These are phyloP conservation scores for Antrodiella citrinella DNA, from an alignment of 768 basidiomycete genomes.

Conservation along the genomic window DNA sequence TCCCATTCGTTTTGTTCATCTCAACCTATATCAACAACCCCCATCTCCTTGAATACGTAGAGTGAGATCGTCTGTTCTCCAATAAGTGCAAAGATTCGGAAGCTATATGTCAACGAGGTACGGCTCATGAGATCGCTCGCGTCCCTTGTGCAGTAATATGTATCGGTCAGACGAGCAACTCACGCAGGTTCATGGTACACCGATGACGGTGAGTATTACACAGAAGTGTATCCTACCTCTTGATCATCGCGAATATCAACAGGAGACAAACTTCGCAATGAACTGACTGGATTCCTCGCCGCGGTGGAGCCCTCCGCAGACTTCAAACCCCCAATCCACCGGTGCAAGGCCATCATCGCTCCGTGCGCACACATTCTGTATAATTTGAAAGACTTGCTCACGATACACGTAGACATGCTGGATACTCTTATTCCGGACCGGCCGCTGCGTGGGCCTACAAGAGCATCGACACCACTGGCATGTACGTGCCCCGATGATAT, in stretches of 20 bases:
- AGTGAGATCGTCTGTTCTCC: too few species aligned
- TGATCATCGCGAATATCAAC: neutral
- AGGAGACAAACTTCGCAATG: slow-evolving; percentile 50
- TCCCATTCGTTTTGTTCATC: neutral
- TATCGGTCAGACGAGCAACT: slow-evolving; percentile 46
- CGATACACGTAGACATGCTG: slow-evolving; percentile 82
- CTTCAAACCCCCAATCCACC: slow-evolving; percentile 58
- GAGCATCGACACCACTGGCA: slow-evolving; percentile 69
- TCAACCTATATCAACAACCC: too few species aligned
- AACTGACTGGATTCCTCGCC: slow-evolving; percentile 59
- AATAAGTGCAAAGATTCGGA: too few species aligned
- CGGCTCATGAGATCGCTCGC: too few species aligned
- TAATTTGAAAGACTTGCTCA: neutral
- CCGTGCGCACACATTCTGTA: slow-evolving; percentile 55
- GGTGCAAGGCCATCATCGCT: slow-evolving; percentile 85
- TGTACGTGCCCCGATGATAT: too few species aligned
- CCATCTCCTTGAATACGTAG: too few species aligned
- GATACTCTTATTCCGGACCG: slow-evolving; percentile 89
- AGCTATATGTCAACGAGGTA: neutral
- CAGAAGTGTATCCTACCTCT: neutral
- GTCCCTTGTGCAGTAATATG: too few species aligned
- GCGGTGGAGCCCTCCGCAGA: slow-evolving; percentile 43
- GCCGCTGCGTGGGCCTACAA: slow-evolving; percentile 96
- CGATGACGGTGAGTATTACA: slow-evolving; percentile 40
- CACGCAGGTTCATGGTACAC: slow-evolving; percentile 94